A percentile compares a stretch with the other conserved stretches of the same genome.
phyloP scores from a whole-genome alignment of 257 asterid genomes.

The Primulina tabacum region DNA sequence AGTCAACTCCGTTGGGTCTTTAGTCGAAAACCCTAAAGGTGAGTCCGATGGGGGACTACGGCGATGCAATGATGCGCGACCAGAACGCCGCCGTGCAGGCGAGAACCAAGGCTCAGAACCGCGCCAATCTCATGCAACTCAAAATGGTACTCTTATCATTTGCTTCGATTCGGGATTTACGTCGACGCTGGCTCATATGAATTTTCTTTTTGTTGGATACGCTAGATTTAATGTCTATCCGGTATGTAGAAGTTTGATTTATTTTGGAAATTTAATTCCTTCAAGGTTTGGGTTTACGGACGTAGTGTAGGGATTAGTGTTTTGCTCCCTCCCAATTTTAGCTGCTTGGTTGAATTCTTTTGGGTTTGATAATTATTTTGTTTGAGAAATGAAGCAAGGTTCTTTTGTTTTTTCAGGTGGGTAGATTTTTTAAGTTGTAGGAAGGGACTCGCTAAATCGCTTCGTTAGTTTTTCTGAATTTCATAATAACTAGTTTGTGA shows the following conservation, averaged over 20 bases:
- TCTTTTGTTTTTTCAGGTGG: too few relatives aligned
- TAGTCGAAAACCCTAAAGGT: slow-evolving; percentile 13
- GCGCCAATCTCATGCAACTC: slow-evolving; percentile 93
- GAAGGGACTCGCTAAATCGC: too few relatives aligned
- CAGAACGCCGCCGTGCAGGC: slow-evolving; percentile 92
- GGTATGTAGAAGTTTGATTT: neutral
- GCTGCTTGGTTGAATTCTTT: too few relatives aligned
- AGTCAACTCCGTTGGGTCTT: too few relatives aligned
- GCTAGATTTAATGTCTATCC: too few relatives aligned
- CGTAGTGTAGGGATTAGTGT: too few relatives aligned
- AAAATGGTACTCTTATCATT: slow-evolving; percentile 51
- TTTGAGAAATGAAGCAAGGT: too few relatives aligned
- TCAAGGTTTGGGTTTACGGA: too few relatives aligned
- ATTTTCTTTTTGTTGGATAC: neutral
- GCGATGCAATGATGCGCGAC: slow-evolving; percentile 90
- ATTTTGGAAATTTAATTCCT: too few relatives aligned
- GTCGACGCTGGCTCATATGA: neutral
- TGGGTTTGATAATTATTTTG: too few relatives aligned
- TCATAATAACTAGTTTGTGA: neutral
- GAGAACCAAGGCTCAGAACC: slow-evolving; percentile 93
- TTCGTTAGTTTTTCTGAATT: neutral
- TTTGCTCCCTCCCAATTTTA: too few relatives aligned
- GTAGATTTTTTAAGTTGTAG: too few relatives aligned
- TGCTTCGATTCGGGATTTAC: slow-evolving; percentile 5
- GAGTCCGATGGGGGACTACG: slow-evolving; percentile 73